Percentiles rank a stretch among this genome's conserved stretches.
phyloP scores from a whole-genome alignment of 2,329 filamentous ascomycete species.

The Plectosphaerella cucumerina region DNA sequence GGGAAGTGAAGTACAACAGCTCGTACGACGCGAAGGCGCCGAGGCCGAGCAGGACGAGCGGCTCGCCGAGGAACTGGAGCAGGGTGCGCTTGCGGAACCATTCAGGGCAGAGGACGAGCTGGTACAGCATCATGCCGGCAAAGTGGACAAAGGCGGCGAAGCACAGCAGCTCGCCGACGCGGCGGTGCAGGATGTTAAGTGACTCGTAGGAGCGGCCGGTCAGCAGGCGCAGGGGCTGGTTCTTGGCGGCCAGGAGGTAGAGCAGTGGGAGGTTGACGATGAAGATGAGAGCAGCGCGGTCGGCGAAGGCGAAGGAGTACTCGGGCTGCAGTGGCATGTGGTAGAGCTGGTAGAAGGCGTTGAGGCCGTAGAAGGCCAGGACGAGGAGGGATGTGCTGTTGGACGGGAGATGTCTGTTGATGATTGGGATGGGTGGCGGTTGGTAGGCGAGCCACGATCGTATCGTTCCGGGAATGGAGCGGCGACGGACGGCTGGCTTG shows the following conservation, averaged over 20 bases:
- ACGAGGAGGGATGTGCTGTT: conserved; percentile 53
- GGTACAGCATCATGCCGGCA: conserved; percentile 52
- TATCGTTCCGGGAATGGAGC: background rate
- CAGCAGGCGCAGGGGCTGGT: conserved; percentile 55
- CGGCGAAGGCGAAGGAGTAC: conserved; percentile 53
- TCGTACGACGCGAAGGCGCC: conserved; percentile 55
- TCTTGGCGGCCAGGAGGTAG: conserved; percentile 63
- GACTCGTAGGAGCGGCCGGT: conserved; percentile 64
- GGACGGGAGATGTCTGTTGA: conserved; percentile 53
- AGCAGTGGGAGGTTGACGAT: conserved; percentile 46
- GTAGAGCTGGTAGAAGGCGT: conserved; percentile 55
- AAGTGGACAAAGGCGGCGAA: conserved; percentile 54
- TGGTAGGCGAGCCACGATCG: conserved; percentile 47
- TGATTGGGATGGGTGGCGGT: conserved; percentile 49
- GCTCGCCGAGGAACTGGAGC: conserved; percentile 43
- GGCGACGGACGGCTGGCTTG: background rate
- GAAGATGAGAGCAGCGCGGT: conserved; percentile 51
- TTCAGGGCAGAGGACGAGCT: conserved; percentile 41
- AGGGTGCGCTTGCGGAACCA: conserved; percentile 38
- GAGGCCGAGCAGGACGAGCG: conserved; percentile 50
- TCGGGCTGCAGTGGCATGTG: conserved; percentile 39
- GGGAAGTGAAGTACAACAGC: conserved; percentile 56
- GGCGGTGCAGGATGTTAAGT: conserved; percentile 61
- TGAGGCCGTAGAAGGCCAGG: conserved; percentile 45
- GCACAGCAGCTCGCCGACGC: conserved; percentile 59